Evolutionary conservation across 192 early-diverging fungal genomes (phyloP).

Genomic region (Backusella westeae): DNA sequence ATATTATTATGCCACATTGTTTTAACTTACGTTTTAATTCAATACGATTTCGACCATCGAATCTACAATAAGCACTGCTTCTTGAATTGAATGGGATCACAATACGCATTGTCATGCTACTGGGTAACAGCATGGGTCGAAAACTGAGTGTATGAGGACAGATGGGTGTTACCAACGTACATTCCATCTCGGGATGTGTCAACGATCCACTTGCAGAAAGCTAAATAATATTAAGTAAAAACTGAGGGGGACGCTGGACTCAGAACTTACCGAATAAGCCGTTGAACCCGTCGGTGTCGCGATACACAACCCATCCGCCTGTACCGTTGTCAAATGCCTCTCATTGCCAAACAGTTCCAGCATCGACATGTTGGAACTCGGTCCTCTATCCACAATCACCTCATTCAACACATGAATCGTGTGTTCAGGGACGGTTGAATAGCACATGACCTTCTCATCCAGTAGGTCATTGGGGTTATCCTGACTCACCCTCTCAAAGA

Average conservation of each 20-base stretch:
- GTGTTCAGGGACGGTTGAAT: slow-evolving; percentile 55
- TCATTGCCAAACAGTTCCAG: slow-evolving; percentile 83
- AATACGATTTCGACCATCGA: slow-evolving; percentile 89
- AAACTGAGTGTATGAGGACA: slow-evolving; percentile 92
- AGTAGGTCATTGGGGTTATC: slow-evolving; percentile 14
- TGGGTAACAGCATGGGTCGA: slow-evolving; percentile 93
- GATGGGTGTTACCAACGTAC: slow-evolving; percentile 88
- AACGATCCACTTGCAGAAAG: slow-evolving; percentile 88
- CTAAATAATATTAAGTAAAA: slow-evolving; percentile 20
- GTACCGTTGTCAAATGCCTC: slow-evolving; percentile 87
- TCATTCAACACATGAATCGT: slow-evolving; percentile 94
- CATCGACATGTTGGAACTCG: slow-evolving; percentile 83
- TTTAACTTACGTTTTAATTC: slow-evolving; percentile 68
- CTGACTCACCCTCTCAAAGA: slow-evolving; percentile 10
- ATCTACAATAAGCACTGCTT: slow-evolving; percentile 86
- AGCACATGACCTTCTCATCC: slow-evolving; percentile 43
- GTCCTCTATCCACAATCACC: slow-evolving; percentile 90
- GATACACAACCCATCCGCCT: slow-evolving; percentile 93
- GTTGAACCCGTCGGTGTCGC: slow-evolving; percentile 93
- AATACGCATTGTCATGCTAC: slow-evolving; percentile 83
- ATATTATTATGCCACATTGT: neutral
- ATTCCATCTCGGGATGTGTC: slow-evolving; percentile 89
- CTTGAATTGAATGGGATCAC: slow-evolving; percentile 78
- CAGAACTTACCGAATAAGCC: slow-evolving; percentile 64
- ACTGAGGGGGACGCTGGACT: too few species aligned